Evolutionary conservation across 352 stramenopile genomes (phyloP), one percentile per base, ranked within the genome.

Genomic region (Pythium myriotylum): DNA sequence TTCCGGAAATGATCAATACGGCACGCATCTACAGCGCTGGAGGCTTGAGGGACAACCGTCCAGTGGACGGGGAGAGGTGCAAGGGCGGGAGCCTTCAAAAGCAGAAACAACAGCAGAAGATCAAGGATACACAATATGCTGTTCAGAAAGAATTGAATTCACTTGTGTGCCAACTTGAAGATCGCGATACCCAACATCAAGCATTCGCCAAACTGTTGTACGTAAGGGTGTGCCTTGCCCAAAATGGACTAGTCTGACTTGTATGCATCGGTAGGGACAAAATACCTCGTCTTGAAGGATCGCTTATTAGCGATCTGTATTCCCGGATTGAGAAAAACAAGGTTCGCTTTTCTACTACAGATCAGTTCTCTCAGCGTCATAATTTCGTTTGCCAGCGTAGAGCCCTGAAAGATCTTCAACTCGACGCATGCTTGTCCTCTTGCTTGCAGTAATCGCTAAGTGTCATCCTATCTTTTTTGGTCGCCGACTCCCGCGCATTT

Each of bases 161-260:
- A 22, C 49, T 70, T 51, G 78, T 91, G n/a, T 72, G 75, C 7
- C 80, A 77, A 13, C 65, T 91, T 5, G 79, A 91, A 56, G 79
- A 91, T 39, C 73, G 74, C 17, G 81, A 91, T 42, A 91, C 79
- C 1, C 81, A 90, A 49, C 81, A 87, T 8, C 73, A 80, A 67
- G 75, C 81, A 4, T 89, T 89, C 35, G 55, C 63, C 1, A 65
- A 59, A 0, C 64, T 88, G 13, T 56, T 89, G 79, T 89, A 49
- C 43, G 54, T 62, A 14, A 26, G 33, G 33, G 5, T 17, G 8
- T 14, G 13, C 17, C 5, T 43, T 16, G 37, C 17, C 7, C 37
- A 43, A 43, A 4, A 17, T 17, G 17, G 48, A 23, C 65, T 52
- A 49, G 48, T 20, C 6, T 32, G 13, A 22, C 20, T 26, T 39